A percentile compares a stretch with the other conserved stretches of the same genome.
Evolutionary conservation across 176 grass and related monocot genomes (phyloP).

Genomic region (Rhynchospora tenuis): DNA sequence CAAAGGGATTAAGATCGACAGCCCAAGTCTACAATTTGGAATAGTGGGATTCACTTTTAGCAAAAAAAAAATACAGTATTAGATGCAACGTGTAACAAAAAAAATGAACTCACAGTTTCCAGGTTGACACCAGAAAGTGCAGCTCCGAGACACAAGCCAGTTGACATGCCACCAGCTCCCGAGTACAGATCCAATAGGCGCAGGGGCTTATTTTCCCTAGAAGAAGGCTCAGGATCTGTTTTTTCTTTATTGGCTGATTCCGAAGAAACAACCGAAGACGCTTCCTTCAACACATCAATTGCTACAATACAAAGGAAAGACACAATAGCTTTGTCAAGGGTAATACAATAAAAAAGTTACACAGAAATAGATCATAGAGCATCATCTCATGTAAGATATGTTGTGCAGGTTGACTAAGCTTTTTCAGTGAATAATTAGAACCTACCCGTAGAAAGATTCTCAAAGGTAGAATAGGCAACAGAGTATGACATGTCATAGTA

Average conservation of each 20-base stretch:
- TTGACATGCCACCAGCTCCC: slow-evolving; percentile 93
- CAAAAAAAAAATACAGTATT: background rate
- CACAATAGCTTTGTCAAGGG: background rate
- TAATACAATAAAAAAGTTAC: background rate
- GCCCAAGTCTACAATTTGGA: slow-evolving; percentile 49
- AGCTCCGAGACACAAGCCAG: slow-evolving; percentile 67
- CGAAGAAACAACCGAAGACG: slow-evolving; percentile 47
- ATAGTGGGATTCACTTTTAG: background rate
- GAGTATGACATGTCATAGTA: slow-evolving; percentile 90
- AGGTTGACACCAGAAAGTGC: slow-evolving; percentile 56
- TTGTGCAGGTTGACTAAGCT: background rate
- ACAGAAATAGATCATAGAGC: background rate
- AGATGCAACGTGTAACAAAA: background rate
- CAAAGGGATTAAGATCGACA: slow-evolving; percentile 59
- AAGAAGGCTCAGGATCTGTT: slow-evolving; percentile 23
- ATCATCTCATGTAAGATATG: background rate
- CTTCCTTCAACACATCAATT: slow-evolving; percentile 20
- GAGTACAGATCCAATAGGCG: slow-evolving; percentile 81
- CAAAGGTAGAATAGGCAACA: slow-evolving; percentile 67
- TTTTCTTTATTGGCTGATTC: slow-evolving; percentile 26
- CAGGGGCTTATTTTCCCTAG: slow-evolving; percentile 18
- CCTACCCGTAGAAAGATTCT: slow-evolving; percentile 60
- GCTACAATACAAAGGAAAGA: slow-evolving; percentile 28
- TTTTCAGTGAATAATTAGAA: background rate
- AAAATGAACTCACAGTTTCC: slow-evolving; percentile 44